Base-by-base conservation (phyloP, 2,329 filamentous ascomycete species). In the Emergomyces pasteurianus region DNA sequence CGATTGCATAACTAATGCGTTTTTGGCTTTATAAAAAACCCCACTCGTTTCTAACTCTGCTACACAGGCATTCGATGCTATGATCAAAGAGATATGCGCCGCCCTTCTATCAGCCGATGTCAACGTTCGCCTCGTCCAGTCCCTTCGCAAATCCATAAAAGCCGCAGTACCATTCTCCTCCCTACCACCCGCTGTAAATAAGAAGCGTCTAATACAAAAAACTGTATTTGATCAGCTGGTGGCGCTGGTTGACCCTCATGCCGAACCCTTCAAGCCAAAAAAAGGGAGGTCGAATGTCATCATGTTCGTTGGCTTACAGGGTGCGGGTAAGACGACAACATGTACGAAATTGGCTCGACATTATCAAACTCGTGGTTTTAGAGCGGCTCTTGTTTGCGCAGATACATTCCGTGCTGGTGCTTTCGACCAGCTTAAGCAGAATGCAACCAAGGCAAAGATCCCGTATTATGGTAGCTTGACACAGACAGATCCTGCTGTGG, bases 271-370 rank as follows among this genome's bases (percentile, higher is more conserved):
- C 81, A 94, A 95, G 74, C 92, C 92, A 26, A 96, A 95, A 79
- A 99, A 97, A 78, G 91, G 92, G 66, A 94, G 91, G 74, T 81
- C 88, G 65, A 99, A 96, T 74, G 89, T 99, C 72, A 96, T 99
- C 76, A 99, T 99, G 94, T 97, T 99, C 74, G 94, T 99, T 64
- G 94, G 94, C 78, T 81, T 99, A 56, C 94, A 99, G 76, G 94
- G 94, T 80, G 90, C 92, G 5, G 94, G 94, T 74, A 99, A 99
- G 77, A 99, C 94, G 28, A 99, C 94, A 1, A 95, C 92, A 14
- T 97, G 94, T 82, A 99, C 94, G 47, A 99, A 99, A 77, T 81
- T 99, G 65, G 94, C 94, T 21, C 81, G 92, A 62, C 92, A 95
- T 81, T 99, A 99, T 76, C 89, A 95, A 74, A 90, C 89, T 10